Evolutionary conservation across 345 rosid species (phyloP), one percentile per base, ranked within the genome.

Genomic region (Citrus unshiu): DNA sequence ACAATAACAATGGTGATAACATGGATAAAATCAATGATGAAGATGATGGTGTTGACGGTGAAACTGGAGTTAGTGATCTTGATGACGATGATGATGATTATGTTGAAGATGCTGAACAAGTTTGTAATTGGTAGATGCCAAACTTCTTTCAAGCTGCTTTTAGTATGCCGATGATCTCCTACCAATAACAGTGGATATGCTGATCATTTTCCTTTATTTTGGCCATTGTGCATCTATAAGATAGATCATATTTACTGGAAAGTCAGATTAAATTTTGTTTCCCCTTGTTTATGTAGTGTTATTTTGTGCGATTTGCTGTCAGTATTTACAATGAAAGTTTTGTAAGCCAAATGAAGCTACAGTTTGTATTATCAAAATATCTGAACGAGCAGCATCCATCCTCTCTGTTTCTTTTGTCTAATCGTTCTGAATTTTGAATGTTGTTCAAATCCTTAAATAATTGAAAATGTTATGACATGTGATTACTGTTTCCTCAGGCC

Each of bases 1-100:
- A 7, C 68, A 56, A 30, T 29, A 46, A 66, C 10, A 10, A 39
- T n/a, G 78, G 70, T 34, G 81, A 35, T 4, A 81, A 74, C 3
- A 86, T 64, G 18, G 81, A 62, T 43, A 85, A 68, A 29, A 76
- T 67, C 35, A 81, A 54, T 22, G 82, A 70, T 54, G 78, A 64
- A 1, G 37, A 68, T 61, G 83, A 80, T 34, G 85, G 73, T 32
- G 80, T 68, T 32, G 81, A 70, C 5, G 74, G 73, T 40, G 79
- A 32, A 21, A 61, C 14, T 56, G 65, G 34, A 59, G 83, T 76
- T 6, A 74, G 57, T 27, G 84, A 74, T 35, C 73, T 77, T 49
- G 73, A 79, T 40, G 85, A 85, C 1, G 74, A 63, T 9, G 81
- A 79, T n/a, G 84, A 80, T 34, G 81, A 82, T 72, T 46, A 82